phyloP scores from a whole-genome alignment of 148 eudicot genomes.

The Vaccinium vitisidaea region DNA sequence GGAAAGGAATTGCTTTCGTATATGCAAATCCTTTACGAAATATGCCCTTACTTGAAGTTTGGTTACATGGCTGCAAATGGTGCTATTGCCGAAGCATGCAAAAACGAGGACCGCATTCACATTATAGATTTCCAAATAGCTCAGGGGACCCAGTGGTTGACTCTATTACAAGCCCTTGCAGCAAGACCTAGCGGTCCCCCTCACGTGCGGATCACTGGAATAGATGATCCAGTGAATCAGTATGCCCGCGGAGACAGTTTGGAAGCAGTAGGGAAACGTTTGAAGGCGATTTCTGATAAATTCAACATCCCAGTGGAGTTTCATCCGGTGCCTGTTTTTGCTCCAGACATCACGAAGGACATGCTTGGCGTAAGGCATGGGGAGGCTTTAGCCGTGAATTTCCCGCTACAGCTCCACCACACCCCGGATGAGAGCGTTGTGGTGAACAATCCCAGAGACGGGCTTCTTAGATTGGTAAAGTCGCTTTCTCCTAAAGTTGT shows the following conservation, averaged over 20 bases:
- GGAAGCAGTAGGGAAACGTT: slow-evolving; percentile 52
- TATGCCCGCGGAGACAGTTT: slow-evolving; percentile 76
- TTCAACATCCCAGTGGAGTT: slow-evolving; percentile 71
- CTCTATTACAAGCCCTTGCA: slow-evolving; percentile 92
- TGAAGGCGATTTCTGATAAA: slow-evolving; percentile 57
- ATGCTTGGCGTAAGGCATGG: slow-evolving; percentile 74
- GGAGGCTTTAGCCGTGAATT: slow-evolving; percentile 85
- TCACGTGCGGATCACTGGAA: slow-evolving; percentile 76
- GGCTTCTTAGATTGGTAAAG: slow-evolving; percentile 66
- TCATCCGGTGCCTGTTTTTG: slow-evolving; percentile 61
- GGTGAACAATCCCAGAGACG: slow-evolving; percentile 78
- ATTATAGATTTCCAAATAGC: slow-evolving; percentile 84
- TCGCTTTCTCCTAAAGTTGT: slow-evolving; percentile 74
- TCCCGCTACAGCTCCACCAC: slow-evolving; percentile 88
- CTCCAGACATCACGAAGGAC: slow-evolving; percentile 52
- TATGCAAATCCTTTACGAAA: slow-evolving; percentile 85
- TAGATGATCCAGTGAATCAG: slow-evolving; percentile 70
- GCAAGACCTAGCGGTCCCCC: slow-evolving; percentile 79
- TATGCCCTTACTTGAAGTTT: slow-evolving; percentile 84
- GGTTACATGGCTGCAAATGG: slow-evolving; percentile 96
- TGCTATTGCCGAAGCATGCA: slow-evolving; percentile 89
- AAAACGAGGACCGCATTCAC: slow-evolving; percentile 67
- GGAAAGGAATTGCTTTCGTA: slow-evolving; percentile 78
- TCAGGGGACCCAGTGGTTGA: slow-evolving; percentile 89
- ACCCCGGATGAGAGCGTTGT: slow-evolving; percentile 93